Conservation (phyloP, 2,329 filamentous ascomycete species). For the Phialophora verrucosa region DNA sequence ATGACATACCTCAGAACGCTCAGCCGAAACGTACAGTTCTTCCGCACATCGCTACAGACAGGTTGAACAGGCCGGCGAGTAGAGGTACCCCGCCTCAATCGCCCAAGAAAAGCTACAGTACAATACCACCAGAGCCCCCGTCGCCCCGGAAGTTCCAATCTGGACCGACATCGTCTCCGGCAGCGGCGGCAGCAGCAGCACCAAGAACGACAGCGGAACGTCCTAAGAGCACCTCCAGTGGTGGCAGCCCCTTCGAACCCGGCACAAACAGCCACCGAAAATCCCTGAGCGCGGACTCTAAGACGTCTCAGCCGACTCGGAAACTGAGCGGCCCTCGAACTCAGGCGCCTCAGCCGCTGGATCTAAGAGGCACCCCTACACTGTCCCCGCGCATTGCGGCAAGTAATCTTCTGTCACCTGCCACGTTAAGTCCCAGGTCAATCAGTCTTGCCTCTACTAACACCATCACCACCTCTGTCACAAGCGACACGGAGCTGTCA, state of each 20-base stretch:
- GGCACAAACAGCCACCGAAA: constrained; percentile 28
- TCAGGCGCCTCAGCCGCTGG: constrained; percentile 25
- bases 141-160: constrained; percentile 26
- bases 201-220: constrained; percentile 21
- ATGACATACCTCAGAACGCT: constrained; percentile 62
- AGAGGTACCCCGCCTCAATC: constrained; percentile 26
- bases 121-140: constrained; percentile 7
- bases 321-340: constrained; percentile 15
- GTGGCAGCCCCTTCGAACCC: neutral
- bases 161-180: constrained; percentile 10
- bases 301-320: constrained; percentile 15
- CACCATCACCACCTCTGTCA: constrained; percentile 33
- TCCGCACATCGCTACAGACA: constrained; percentile 15
- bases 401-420: constrained; percentile 28
- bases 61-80: neutral
- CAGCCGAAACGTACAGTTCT: constrained; percentile 20
- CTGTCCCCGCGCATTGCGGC: constrained; percentile 21
- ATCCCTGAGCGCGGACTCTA: constrained; percentile 36
- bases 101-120: constrained; percentile 20
- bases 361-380: constrained; percentile 15
- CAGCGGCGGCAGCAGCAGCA: constrained; percentile 11
- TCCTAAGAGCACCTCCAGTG: constrained; percentile 25
- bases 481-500: constrained; percentile 31
- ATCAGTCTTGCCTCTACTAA: constrained; percentile 36
- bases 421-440: constrained; percentile 37